Conservation (phyloP, 2,329 filamentous ascomycete species). For the Aspergillus tamarii region DNA sequence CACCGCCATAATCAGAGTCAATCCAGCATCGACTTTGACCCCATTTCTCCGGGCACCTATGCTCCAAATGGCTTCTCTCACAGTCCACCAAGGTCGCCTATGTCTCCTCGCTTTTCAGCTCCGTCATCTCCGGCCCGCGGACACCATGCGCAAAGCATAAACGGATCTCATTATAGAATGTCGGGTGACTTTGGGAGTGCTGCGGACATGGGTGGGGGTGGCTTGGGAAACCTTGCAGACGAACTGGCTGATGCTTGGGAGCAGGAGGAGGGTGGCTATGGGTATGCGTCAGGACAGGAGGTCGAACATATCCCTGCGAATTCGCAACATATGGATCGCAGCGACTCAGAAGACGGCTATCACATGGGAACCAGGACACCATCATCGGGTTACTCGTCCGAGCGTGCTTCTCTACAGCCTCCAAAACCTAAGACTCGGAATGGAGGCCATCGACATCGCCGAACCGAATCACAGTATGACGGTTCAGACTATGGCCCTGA, state of each 20-base stretch:
- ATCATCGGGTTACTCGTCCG: constrained; percentile 27
- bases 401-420: constrained; percentile 34
- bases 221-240: constrained; percentile 65
- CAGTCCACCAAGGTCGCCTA: constrained; percentile 38
- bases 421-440: constrained; percentile 45
- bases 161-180: constrained; percentile 37
- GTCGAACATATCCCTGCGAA: constrained; percentile 29
- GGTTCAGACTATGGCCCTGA: constrained; percentile 62
- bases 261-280: constrained; percentile 53
- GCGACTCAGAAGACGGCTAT: constrained; percentile 37
- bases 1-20: constrained; percentile 39
- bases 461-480: constrained; percentile 54
- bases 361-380: constrained; percentile 32
- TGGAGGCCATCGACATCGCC: constrained; percentile 37
- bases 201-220: constrained; percentile 45
- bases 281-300: constrained; percentile 44
- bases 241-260: constrained; percentile 65
- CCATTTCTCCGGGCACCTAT: constrained; percentile 37
- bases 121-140: constrained; percentile 45
- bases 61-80: constrained; percentile 36
- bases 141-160: constrained; percentile 39
- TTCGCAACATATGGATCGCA: constrained; percentile 33
- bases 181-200: constrained; percentile 43
- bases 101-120: constrained; percentile 39
- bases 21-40: constrained; percentile 42